These are phyloP conservation scores for Cladosporium colombiae DNA, from an alignment of 2,329 filamentous ascomycete species.

Conservation along the genomic window DNA sequence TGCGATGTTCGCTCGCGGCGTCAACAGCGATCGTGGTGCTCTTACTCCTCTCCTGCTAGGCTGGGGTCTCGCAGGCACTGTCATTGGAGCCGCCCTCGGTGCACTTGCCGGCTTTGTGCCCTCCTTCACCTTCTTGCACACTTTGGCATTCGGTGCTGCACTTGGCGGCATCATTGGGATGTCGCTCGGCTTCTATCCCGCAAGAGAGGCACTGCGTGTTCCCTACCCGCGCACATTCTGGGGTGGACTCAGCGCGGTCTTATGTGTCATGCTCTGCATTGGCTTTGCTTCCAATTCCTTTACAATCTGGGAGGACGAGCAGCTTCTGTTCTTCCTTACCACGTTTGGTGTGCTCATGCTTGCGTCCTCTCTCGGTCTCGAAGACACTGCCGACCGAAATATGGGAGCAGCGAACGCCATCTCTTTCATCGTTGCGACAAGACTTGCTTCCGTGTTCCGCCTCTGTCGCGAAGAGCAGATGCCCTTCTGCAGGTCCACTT, in stretches of 20 bases:
- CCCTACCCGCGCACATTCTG: conserved; percentile 75
- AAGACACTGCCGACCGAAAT: conserved; percentile 65
- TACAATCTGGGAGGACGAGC: conserved; percentile 98
- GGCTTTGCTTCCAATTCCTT: conserved; percentile 98
- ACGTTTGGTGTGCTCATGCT: conserved; percentile 81
- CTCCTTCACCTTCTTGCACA: conserved; percentile 43
- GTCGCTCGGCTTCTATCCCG: conserved; percentile 43
- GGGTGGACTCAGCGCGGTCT: conserved; percentile 81
- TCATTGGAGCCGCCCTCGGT: conserved; percentile 39
- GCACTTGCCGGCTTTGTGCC: conserved; percentile 35
- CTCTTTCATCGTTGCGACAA: conserved; percentile 75
- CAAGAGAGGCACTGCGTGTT: conserved; percentile 45
- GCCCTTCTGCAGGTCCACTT: conserved; percentile 93
- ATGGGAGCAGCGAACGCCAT: conserved; percentile 83
- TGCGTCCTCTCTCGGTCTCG: conserved; percentile 72
- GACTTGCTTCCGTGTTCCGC: conserved; percentile 81
- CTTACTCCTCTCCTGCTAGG: conserved; percentile 56
- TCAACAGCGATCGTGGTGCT: conserved; percentile 55
- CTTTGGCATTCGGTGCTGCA: conserved; percentile 43
- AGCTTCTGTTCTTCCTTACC: conserved; percentile 84
- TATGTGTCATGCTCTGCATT: conserved; percentile 82
- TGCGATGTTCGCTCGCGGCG: conserved; percentile 68
- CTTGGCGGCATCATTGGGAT: conserved; percentile 44
- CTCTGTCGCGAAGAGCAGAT: conserved; percentile 98
- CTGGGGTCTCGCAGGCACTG: conserved; percentile 52